Evolutionary conservation across 2,329 filamentous ascomycete genomes (phyloP), one percentile per base, ranked within the genome.

Genomic region (Ophiostoma sp.): DNA sequence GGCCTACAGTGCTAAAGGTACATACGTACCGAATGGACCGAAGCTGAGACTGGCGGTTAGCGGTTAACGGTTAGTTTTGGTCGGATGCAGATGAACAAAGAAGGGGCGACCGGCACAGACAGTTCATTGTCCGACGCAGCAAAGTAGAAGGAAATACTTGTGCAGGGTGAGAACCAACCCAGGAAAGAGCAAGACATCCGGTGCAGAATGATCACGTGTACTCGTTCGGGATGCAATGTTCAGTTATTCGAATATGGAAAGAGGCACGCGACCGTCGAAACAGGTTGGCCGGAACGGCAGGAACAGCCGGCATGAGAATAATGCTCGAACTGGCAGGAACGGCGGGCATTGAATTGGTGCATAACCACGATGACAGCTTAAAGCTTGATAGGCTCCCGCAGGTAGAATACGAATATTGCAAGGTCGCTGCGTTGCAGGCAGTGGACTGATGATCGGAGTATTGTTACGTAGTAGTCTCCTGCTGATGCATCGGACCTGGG

Each of bases 401-500:
- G 20, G 20, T 48, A 48, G 17, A 3, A n/a, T 48, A n/a, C 52
- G 52, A 57, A 57, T 57, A 57, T 27, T 27, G 23, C 27, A 15
- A 17, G 10, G 8, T 33, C 27, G 57, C 4, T 62, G 57, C 52
- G 52, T 57, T 27, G n/a, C 10, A 27, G 44, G 10, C 52, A 17
- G 57, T 60, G 27, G 54, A 33, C 57, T 62, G 57, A 62, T 62
- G 27, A 15, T 62, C 57, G 57, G 57, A 62, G 57, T 33, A 62
- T 62, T 31, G 10, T 17, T 33, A n/a, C n/a, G n/a, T n/a, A n/a
- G n/a, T n/a, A 33, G 57, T 17, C 57, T 62, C 52, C n/a, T 33
- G 10, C 23, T 62, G 27, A 35, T 62, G 57, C 57, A 62, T 20
- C 57, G 35, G 52, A 35, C 57, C 57, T 62, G 57, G 57, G 57